Evolutionary conservation across 2,329 filamentous ascomycete species (phyloP).

Genomic region (Cladobotryum mycophilum): DNA sequence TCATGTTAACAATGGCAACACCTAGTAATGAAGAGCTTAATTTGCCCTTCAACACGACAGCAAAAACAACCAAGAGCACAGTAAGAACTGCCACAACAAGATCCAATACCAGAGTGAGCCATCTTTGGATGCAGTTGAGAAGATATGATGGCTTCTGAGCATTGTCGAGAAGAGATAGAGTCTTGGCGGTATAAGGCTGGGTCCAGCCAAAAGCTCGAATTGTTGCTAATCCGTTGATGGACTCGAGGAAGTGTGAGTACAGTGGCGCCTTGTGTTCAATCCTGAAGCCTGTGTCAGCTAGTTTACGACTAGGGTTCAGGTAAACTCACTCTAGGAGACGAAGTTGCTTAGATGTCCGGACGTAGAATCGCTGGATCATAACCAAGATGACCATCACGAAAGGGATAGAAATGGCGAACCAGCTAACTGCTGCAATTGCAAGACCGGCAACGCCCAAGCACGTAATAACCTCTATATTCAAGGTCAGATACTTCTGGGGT

Average conservation of each 20-base stretch:
- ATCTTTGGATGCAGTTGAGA: slow-evolving; percentile 45
- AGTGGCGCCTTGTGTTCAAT: slow-evolving; percentile 29
- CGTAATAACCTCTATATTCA: slow-evolving; percentile 19
- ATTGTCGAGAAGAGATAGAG: slow-evolving; percentile 32
- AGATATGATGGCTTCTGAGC: slow-evolving; percentile 49
- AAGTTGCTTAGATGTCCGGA: slow-evolving; percentile 50
- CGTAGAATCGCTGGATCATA: slow-evolving; percentile 44
- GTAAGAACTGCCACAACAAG: slow-evolving; percentile 44
- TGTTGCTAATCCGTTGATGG: slow-evolving; percentile 24
- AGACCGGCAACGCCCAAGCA: slow-evolving; percentile 39
- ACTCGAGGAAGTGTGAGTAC: slow-evolving; percentile 28
- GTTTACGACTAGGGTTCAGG: background rate
- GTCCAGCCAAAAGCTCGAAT: slow-evolving; percentile 36
- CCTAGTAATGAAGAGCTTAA: slow-evolving; percentile 28
- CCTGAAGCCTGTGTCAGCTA: slow-evolving; percentile 6
- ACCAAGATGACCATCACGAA: slow-evolving; percentile 36
- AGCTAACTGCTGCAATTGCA: slow-evolving; percentile 37
- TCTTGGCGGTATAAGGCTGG: slow-evolving; percentile 31
- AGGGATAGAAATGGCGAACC: slow-evolving; percentile 40
- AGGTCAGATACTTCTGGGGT: background rate
- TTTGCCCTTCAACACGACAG: slow-evolving; percentile 28
- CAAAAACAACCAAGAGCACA: slow-evolving; percentile 30
- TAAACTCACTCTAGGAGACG: slow-evolving; percentile 40
- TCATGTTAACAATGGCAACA: slow-evolving; percentile 32
- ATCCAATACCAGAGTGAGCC: slow-evolving; percentile 46